Base-by-base conservation (phyloP, 768 basidiomycete genomes). In the Amanita rubescens region DNA sequence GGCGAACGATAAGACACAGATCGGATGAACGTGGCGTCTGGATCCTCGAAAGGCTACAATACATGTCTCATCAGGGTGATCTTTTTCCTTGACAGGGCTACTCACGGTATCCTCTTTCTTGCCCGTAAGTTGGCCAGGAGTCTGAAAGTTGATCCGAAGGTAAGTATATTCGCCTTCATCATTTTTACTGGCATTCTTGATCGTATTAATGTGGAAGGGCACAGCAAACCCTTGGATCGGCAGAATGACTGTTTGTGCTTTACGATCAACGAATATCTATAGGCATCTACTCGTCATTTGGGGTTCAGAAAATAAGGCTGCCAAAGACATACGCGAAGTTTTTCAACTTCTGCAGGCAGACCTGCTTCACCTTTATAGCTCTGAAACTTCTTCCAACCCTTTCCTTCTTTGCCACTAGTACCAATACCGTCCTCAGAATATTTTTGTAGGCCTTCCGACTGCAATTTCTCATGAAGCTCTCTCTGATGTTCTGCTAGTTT, bases 201-300 rank as follows among this genome's bases (percentile, higher is more conserved):
- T 92, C 1, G 93, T 93, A 64, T 95, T 95, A 70, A 98, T 94
- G 65, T 99, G 96, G 76, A 95, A 97, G 0, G 95, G 94, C 0
- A 95, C 94, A 0, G 94, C 92, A 61, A 87, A 97, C 3, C 96
- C 96, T 62, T 97, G 83, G 58, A 98, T 85, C 14, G 96, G 96
- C 3, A 98, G 69, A 43, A 98, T 80, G 49, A 98, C 85, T 0
- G 94, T 91, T 57, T 89, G 84, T 14, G 87, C 81, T 65, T 93
- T 92, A 60, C 90, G 84, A 65, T 99, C 96, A 24, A 98, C 89
- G 57, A 77, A 81, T 52, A 99, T 90, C 94, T 98, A 51, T 15
- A 17, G 30, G 49, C 22, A n/a, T 39, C 17, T 56, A n/a, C n/a
- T n/a, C n/a, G n/a, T n/a, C 22, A 43, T 19, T 44, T 46, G 48